phyloP scores from a whole-genome alignment of 2,329 filamentous ascomycete genomes.

The Neofusicoccum parvum region DNA sequence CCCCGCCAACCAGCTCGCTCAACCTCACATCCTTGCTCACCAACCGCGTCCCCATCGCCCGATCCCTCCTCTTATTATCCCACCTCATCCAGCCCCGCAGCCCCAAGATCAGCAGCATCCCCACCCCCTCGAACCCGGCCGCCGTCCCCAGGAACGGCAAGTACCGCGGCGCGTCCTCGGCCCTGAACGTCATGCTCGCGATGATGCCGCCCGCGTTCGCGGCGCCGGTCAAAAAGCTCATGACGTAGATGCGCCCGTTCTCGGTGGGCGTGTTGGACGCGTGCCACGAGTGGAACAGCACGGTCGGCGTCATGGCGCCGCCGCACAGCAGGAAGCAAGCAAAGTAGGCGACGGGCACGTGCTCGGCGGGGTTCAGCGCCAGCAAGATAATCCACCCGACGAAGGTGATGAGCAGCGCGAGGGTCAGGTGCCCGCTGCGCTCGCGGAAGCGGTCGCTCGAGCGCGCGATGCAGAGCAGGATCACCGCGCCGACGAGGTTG shows the following conservation, averaged over 20 bases:
- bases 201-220: constrained; percentile 15
- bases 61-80: constrained; percentile 19
- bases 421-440: constrained; percentile 9
- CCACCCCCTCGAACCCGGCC: constrained; percentile 6
- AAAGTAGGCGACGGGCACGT: constrained; percentile 6
- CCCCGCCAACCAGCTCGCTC: constrained; percentile 18
- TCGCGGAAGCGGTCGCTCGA: constrained; percentile 16
- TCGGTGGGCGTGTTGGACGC: constrained; percentile 10
- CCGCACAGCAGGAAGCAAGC: constrained; percentile 18
- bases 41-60: constrained; percentile 6
- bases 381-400: constrained; percentile 17
- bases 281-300: constrained; percentile 21
- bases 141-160: constrained; percentile 6
- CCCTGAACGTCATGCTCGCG: constrained; percentile 9
- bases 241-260: constrained; percentile 18
- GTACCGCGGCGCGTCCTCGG: constrained; percentile 19
- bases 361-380: background rate
- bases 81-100: constrained; percentile 21
- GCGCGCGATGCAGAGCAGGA: constrained; percentile 12
- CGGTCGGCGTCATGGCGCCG: constrained; percentile 18
- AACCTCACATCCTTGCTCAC: constrained; percentile 9
- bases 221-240: constrained; percentile 17
- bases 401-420: constrained; percentile 16
- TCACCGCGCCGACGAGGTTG: constrained; percentile 19
- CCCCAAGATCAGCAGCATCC: constrained; percentile 14